Evolutionary conservation across 306 rosid genomes (phyloP).

Genomic region (Amphicarpaea edgeworthii): DNA sequence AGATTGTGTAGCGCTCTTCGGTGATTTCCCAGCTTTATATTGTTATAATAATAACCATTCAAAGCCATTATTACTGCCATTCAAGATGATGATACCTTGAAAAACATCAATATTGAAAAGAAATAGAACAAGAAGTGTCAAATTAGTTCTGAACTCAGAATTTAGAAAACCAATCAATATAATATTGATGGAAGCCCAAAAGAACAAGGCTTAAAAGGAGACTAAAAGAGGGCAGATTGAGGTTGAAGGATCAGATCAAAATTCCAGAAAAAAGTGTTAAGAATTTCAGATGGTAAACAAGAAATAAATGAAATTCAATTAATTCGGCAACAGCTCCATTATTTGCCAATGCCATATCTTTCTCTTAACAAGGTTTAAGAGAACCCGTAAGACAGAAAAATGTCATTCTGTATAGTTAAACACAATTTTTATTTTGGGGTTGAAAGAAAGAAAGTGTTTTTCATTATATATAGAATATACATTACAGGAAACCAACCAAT

Average conservation of each 20-base stretch:
- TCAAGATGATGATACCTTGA: constrained; percentile 46
- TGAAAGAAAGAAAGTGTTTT: background rate
- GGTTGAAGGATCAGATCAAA: background rate
- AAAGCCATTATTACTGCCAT: constrained; percentile 78
- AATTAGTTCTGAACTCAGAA: constrained; percentile 12
- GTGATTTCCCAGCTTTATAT: constrained; percentile 55
- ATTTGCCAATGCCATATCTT: constrained; percentile 5
- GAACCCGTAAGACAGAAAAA: background rate
- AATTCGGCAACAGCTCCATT: constrained; percentile 8
- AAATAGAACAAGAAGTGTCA: background rate
- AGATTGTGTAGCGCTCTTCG: constrained; percentile 54
- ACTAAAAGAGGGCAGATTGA: background rate
- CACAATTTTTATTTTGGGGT: background rate
- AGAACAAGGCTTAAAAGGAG: constrained; percentile 1
- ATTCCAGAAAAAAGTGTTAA: background rate
- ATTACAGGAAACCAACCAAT: constrained; percentile 29
- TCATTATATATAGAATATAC: background rate
- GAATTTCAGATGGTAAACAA: constrained; percentile 17
- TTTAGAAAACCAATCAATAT: background rate
- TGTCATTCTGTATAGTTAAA: background rate
- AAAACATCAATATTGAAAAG: constrained; percentile 27
- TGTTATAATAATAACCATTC: constrained; percentile 60
- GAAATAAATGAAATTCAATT: constrained; percentile 10
- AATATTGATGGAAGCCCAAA: constrained; percentile 12
- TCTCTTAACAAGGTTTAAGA: constrained; percentile 8